Evolutionary conservation across 768 basidiomycete genomes (phyloP).

Genomic region (Cystofilobasidium capitatum): DNA sequence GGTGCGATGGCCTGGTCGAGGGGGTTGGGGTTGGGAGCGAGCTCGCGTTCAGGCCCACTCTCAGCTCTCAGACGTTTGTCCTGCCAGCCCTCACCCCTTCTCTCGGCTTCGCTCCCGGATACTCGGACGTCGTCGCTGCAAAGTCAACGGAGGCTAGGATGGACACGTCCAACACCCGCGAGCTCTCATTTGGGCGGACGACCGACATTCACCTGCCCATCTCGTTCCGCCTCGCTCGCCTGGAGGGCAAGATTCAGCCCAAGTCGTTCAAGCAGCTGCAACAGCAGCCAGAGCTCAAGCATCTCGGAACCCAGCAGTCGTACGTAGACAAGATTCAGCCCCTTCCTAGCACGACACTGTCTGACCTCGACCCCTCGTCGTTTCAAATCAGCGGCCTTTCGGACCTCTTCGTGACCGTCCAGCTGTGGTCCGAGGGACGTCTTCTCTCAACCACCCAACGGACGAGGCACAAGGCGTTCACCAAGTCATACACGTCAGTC

Average conservation of each 20-base stretch:
- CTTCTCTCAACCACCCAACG: conserved; percentile 83
- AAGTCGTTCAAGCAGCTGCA: conserved; percentile 67
- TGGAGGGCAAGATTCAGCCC: conserved; percentile 71
- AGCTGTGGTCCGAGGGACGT: conserved; percentile 86
- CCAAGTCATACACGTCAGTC: conserved; percentile 62
- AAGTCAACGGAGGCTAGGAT: background rate
- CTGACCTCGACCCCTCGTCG: background rate
- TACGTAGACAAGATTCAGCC: conserved; percentile 43
- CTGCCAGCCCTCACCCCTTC: too few relatives aligned
- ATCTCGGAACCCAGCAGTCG: conserved; percentile 67
- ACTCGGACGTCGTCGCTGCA: too few relatives aligned
- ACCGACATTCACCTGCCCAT: conserved; percentile 7
- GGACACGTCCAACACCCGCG: background rate
- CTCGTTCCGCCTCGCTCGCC: conserved; percentile 28
- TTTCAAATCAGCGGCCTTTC: conserved; percentile 57
- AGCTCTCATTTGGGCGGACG: conserved; percentile 2
- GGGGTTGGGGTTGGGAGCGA: too few relatives aligned
- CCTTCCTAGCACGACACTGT: background rate
- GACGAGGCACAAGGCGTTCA: conserved; percentile 87
- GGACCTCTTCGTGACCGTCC: conserved; percentile 87
- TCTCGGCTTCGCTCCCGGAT: too few relatives aligned
- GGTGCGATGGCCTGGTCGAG: too few relatives aligned
- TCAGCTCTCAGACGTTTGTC: too few relatives aligned
- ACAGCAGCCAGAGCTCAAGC: conserved; percentile 69
- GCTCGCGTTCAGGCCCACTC: too few relatives aligned